phyloP scores from a whole-genome alignment of 176 grass and related monocot species.

The Canna indica region DNA sequence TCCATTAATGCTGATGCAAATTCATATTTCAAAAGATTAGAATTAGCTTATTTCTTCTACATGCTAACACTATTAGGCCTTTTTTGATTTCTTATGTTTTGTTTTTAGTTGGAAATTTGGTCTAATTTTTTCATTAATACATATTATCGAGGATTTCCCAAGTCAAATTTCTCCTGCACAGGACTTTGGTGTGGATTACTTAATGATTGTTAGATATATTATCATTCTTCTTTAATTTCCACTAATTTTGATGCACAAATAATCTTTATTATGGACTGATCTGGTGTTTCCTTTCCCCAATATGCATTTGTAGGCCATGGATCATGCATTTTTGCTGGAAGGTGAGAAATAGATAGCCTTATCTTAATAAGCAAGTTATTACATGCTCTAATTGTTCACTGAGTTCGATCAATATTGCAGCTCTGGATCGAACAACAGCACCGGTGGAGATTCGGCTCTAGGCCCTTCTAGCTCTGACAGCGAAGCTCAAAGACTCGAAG shows the following conservation, averaged over 20 bases:
- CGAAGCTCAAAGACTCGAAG: constrained; percentile 23
- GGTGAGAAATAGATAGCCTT: constrained; percentile 28
- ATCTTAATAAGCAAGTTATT: neutral
- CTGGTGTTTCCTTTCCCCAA: constrained; percentile 10
- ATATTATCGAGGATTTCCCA: neutral
- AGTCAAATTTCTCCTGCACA: too few species aligned
- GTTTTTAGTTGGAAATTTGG: neutral
- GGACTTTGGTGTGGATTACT: too few species aligned
- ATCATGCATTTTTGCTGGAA: constrained; percentile 81
- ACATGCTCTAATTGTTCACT: neutral
- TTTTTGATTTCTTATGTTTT: neutral
- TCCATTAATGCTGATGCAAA: too few species aligned
- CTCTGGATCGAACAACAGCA: constrained; percentile 34
- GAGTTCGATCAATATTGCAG: constrained; percentile 30
- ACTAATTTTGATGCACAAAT: neutral
- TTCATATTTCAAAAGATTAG: too few species aligned
- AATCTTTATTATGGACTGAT: neutral
- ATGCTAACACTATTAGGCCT: too few species aligned
- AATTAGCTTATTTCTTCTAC: too few species aligned
- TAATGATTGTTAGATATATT: neutral
- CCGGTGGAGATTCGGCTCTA: constrained; percentile 29
- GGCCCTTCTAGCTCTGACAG: constrained; percentile 42
- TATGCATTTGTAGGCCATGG: constrained; percentile 58
- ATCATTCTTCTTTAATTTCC: neutral
- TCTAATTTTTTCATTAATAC: neutral